These are phyloP conservation scores for Phyllosticta capitalensis DNA, from an alignment of 2,329 filamentous ascomycete species.

Conservation along the genomic window DNA sequence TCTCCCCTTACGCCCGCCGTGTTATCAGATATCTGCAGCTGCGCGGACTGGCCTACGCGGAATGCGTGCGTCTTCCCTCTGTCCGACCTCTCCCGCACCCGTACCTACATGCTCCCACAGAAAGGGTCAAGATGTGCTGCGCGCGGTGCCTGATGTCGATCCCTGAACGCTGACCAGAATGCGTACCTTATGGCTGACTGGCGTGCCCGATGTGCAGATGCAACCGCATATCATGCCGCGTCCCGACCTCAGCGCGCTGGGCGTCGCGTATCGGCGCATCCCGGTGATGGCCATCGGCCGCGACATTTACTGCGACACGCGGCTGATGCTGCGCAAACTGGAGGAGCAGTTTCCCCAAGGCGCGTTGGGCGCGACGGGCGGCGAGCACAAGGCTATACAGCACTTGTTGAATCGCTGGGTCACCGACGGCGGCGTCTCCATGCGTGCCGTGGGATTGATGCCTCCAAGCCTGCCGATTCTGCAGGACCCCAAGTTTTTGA, in stretches of 20 bases:
- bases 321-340: conserved; percentile 57
- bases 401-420: conserved; percentile 47
- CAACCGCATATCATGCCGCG: conserved; percentile 60
- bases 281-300: conserved; percentile 57
- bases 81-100: not conserved
- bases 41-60: conserved; percentile 52
- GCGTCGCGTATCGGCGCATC: conserved; percentile 59
- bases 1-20: conserved; percentile 55
- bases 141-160: conserved; percentile 4
- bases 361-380: conserved; percentile 7
- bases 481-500: conserved; percentile 48
- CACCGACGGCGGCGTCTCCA: conserved; percentile 49
- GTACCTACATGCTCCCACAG: not conserved
- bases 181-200: too few species aligned
- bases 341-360: conserved; percentile 43
- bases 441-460: conserved; percentile 42
- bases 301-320: conserved; percentile 61
- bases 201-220: conserved; percentile 31
- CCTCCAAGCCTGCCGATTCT: conserved; percentile 45
- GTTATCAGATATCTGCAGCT: conserved; percentile 57
- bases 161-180: conserved; percentile 3
- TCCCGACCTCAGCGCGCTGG: conserved; percentile 52
- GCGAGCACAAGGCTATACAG: conserved; percentile 40
- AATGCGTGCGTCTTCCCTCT: conserved; percentile 46
- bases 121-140: not conserved